Evolutionary conservation across 805 yeast species (phyloP).

Genomic region (Metschnikowia proteae): DNA sequence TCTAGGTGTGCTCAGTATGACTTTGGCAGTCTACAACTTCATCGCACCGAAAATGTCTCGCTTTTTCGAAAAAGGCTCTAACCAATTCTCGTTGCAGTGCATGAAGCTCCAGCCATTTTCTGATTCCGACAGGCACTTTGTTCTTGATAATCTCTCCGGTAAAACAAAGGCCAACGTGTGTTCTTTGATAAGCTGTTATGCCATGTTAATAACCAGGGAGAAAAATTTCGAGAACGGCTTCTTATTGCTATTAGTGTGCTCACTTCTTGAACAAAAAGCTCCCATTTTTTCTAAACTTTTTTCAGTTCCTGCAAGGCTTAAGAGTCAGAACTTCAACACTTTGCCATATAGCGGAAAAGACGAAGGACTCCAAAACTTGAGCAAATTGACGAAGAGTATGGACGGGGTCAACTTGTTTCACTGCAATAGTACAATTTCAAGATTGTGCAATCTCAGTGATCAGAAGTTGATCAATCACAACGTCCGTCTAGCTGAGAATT

Average conservation of each 20-base stretch:
- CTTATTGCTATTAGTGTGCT: slow-evolving; percentile 28
- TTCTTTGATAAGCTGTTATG: slow-evolving; percentile 24
- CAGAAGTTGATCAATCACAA: slow-evolving; percentile 23
- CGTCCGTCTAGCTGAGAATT: slow-evolving; percentile 27
- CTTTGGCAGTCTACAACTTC: not conserved
- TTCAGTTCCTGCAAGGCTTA: slow-evolving; percentile 23
- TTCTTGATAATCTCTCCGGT: slow-evolving; percentile 20
- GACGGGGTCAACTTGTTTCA: slow-evolving; percentile 33
- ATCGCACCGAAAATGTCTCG: not conserved
- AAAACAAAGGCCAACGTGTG: slow-evolving; percentile 9
- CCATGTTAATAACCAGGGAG: slow-evolving; percentile 27
- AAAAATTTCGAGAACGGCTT: slow-evolving; percentile 33
- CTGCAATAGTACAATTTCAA: slow-evolving; percentile 22
- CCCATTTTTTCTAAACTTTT: slow-evolving; percentile 21
- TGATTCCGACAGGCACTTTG: slow-evolving; percentile 13
- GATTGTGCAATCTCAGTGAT: slow-evolving; percentile 27
- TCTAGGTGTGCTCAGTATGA: not conserved
- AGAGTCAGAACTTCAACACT: slow-evolving; percentile 25
- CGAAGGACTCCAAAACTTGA: slow-evolving; percentile 21
- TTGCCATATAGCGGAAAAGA: slow-evolving; percentile 29
- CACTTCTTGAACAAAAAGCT: slow-evolving; percentile 21
- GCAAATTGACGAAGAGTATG: slow-evolving; percentile 24
- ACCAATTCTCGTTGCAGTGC: not conserved
- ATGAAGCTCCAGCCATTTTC: not conserved
- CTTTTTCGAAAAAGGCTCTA: not conserved